A percentile compares a stretch with the other conserved stretches of the same genome.
Evolutionary conservation across 805 yeast species (phyloP).

Genomic region (Spathaspora arborariae): DNA sequence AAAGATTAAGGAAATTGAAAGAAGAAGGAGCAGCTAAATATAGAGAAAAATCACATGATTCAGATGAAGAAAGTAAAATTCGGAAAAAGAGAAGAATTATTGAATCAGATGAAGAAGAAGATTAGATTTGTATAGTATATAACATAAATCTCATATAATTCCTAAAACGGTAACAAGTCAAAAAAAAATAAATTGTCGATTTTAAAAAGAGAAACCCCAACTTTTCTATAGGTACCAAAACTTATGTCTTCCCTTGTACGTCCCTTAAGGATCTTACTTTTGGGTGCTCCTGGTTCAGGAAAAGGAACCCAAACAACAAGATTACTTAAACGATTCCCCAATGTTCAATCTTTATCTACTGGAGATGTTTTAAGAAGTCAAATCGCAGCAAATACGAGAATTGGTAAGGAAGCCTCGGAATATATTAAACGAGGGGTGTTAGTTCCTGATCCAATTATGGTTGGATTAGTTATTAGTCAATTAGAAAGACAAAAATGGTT

Average conservation of each 20-base stretch:
- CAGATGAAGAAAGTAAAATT: slow-evolving; percentile 31
- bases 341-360: slow-evolving; percentile 62
- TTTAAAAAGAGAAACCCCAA: not conserved
- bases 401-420: slow-evolving; percentile 56
- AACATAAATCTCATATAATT: no score
- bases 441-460: slow-evolving; percentile 72
- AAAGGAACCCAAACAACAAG: slow-evolving; percentile 85
- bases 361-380: slow-evolving; percentile 80
- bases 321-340: slow-evolving; percentile 51
- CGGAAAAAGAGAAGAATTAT: slow-evolving; percentile 47
- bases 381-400: slow-evolving; percentile 47
- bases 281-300: slow-evolving; percentile 97
- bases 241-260: not conserved
- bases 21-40: slow-evolving; percentile 54
- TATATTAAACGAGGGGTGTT: slow-evolving; percentile 62
- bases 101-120: slow-evolving; percentile 47
- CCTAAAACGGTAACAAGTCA: not conserved
- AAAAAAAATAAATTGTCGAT: not conserved
- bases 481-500: slow-evolving; percentile 43
- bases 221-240: not conserved
- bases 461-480: slow-evolving; percentile 50
- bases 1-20: slow-evolving; percentile 52
- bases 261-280: slow-evolving; percentile 63
- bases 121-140: slow-evolving; percentile 1
- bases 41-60: slow-evolving; percentile 12